These are phyloP conservation scores for Chamaecrista fasciculata DNA, from an alignment of 306 rosid species.

Conservation along the genomic window DNA sequence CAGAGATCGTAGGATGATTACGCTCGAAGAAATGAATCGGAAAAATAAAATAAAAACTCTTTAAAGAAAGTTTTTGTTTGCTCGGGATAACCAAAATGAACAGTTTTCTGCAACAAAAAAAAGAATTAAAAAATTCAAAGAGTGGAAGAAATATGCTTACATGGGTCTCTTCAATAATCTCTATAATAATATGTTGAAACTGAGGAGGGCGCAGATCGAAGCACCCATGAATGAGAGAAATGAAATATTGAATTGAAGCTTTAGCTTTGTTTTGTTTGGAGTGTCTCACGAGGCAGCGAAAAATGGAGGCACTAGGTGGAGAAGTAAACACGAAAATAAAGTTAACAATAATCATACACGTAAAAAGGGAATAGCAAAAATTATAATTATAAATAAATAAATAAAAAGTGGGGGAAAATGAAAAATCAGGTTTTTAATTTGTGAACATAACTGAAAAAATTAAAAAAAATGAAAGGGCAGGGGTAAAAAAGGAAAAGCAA, in stretches of 20 bases:
- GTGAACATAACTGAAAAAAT: neutral
- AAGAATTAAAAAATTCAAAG: no score
- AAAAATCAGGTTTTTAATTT: slow-evolving; percentile 16
- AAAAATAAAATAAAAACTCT: slow-evolving; percentile 10
- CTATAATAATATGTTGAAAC: slow-evolving; percentile 42
- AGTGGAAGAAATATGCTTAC: slow-evolving; percentile 47
- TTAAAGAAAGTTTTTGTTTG: neutral
- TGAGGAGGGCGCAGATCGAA: slow-evolving; percentile 52
- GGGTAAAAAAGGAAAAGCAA: slow-evolving; percentile 53
- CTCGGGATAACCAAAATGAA: neutral
- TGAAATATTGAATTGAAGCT: slow-evolving; percentile 36
- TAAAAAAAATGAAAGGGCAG: neutral
- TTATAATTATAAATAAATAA: neutral
- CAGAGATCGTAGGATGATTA: slow-evolving; percentile 23
- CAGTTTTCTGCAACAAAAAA: neutral
- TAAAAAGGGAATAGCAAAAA: neutral
- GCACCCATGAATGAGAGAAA: slow-evolving; percentile 41
- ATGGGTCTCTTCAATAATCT: slow-evolving; percentile 41
- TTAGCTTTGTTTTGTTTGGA: slow-evolving; percentile 38
- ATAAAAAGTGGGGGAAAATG: neutral
- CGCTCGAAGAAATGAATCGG: slow-evolving; percentile 31
- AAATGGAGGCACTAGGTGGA: slow-evolving; percentile 11
- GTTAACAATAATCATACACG: slow-evolving; percentile 18
- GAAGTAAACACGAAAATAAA: slow-evolving; percentile 1
- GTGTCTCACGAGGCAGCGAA: slow-evolving; percentile 10